Conservation (phyloP, 2,329 filamentous ascomycete genomes). For the Aureobasidium leucospermi region DNA sequence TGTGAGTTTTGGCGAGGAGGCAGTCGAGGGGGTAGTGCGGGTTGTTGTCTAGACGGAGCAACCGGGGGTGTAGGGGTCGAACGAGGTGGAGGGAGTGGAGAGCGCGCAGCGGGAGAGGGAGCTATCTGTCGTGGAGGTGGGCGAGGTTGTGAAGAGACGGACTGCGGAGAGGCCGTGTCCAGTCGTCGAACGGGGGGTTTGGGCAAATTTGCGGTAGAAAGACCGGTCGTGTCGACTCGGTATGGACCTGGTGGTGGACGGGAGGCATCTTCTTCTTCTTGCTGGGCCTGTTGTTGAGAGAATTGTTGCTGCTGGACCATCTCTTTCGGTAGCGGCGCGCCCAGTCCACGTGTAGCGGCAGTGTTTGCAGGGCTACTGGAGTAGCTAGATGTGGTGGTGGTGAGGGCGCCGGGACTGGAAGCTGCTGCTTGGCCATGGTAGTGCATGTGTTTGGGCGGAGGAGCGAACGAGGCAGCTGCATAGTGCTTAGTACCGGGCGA, state of each 20-base stretch:
- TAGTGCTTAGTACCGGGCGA: background rate
- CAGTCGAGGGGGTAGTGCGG: slow-evolving; percentile 58
- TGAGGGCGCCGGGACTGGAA: slow-evolving; percentile 9
- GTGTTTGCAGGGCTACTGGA: slow-evolving; percentile 5
- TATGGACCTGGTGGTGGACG: slow-evolving; percentile 56
- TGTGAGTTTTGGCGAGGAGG: slow-evolving; percentile 60
- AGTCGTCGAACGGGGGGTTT: slow-evolving; percentile 56
- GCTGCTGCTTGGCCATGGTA: slow-evolving; percentile 41
- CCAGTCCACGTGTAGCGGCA: slow-evolving; percentile 34
- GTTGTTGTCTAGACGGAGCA: slow-evolving; percentile 36
- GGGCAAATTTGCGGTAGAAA: slow-evolving; percentile 61
- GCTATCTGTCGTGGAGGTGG: slow-evolving; percentile 21
- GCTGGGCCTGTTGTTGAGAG: slow-evolving; percentile 27
- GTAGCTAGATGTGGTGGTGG: background rate
- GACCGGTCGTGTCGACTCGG: slow-evolving; percentile 60
- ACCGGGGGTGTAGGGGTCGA: slow-evolving; percentile 19
- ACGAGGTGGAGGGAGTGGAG: slow-evolving; percentile 20
- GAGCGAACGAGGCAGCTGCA: slow-evolving; percentile 59
- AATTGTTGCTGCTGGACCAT: slow-evolving; percentile 31
- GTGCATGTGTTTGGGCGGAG: slow-evolving; percentile 63
- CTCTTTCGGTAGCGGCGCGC: slow-evolving; percentile 35
- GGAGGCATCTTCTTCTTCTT: slow-evolving; percentile 29
- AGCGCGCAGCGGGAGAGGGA: slow-evolving; percentile 14
- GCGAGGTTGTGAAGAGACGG: slow-evolving; percentile 6
- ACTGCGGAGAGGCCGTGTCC: slow-evolving; percentile 21